Conservation (phyloP, 2,329 filamentous ascomycete species). For the Fusarium austroafricanum region DNA sequence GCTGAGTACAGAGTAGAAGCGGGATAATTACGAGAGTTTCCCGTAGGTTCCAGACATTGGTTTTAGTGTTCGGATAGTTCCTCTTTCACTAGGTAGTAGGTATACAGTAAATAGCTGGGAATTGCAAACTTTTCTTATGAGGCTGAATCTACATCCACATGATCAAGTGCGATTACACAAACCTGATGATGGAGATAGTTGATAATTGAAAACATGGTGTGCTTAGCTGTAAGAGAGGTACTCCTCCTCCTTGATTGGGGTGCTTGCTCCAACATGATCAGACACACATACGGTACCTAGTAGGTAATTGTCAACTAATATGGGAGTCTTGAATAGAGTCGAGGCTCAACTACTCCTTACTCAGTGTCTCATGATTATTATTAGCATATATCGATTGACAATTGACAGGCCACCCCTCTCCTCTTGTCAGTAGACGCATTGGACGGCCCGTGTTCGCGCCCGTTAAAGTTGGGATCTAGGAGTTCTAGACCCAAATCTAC, state of each 20-base stretch:
- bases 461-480: slow-evolving; percentile 28
- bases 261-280: not conserved
- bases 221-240: not conserved
- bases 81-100: no score
- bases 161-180: no score
- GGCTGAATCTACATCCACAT: no score
- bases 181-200: not conserved
- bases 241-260: not conserved
- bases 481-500: slow-evolving; percentile 31
- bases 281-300: no score
- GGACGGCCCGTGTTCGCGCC: not conserved
- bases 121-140: no score
- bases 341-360: slow-evolving; percentile 1
- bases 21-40: not conserved
- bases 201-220: not conserved
- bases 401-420: slow-evolving; percentile 19
- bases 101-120: not conserved
- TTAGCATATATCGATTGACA: no score
- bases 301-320: no score
- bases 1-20: not conserved
- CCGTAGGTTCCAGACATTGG: not conserved
- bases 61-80: not conserved
- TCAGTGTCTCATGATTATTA: not conserved
- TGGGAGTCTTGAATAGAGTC: not conserved
- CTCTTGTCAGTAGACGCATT: no score